phyloP scores from a whole-genome alignment of 306 rosid species.

The Casuarina equisetifolia region DNA sequence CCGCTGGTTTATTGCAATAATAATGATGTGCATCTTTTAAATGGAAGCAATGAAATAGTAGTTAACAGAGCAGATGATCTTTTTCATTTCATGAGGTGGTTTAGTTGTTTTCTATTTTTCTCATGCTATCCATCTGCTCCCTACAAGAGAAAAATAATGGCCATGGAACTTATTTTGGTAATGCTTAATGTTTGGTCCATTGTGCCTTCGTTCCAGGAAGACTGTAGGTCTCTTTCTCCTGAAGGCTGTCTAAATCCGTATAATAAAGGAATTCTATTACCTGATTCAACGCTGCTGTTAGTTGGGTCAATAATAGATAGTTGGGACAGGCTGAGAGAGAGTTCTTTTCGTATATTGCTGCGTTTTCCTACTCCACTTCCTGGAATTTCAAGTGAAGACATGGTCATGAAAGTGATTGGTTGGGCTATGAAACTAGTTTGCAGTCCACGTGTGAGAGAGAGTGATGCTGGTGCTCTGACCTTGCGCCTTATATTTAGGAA shows the following conservation, averaged over 20 bases:
- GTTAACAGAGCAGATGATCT: conserved; percentile 71
- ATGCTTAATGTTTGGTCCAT: conserved; percentile 88
- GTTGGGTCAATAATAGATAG: conserved; percentile 95
- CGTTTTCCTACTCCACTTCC: conserved; percentile 95
- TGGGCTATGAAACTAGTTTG: conserved; percentile 89
- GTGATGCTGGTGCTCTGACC: conserved; percentile 95
- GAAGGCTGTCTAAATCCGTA: conserved; percentile 64
- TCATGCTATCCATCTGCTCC: conserved; percentile 99
- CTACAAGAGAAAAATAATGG: conserved; percentile 96
- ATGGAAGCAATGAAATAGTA: conserved; percentile 41
- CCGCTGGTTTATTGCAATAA: conserved; percentile 44
- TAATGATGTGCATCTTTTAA: conserved; percentile 34
- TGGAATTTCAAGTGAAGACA: conserved; percentile 72
- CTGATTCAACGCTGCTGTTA: conserved; percentile 77
- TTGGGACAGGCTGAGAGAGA: conserved; percentile 96
- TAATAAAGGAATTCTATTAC: conserved; percentile 65
- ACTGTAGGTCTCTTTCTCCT: conserved; percentile 28
- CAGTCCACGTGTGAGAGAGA: conserved; percentile 98
- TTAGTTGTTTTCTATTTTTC: conserved; percentile 85
- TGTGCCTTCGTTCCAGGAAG: conserved; percentile 49
- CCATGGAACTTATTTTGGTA: conserved; percentile 76
- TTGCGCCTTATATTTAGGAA: conserved; percentile 84
- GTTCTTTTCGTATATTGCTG: conserved; percentile 78
- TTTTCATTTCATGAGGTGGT: conserved; percentile 92
- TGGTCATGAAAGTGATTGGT: conserved; percentile 53